Conservation (phyloP, 1,284 basidiomycete genomes). For the Laetiporus sulphureus region DNA sequence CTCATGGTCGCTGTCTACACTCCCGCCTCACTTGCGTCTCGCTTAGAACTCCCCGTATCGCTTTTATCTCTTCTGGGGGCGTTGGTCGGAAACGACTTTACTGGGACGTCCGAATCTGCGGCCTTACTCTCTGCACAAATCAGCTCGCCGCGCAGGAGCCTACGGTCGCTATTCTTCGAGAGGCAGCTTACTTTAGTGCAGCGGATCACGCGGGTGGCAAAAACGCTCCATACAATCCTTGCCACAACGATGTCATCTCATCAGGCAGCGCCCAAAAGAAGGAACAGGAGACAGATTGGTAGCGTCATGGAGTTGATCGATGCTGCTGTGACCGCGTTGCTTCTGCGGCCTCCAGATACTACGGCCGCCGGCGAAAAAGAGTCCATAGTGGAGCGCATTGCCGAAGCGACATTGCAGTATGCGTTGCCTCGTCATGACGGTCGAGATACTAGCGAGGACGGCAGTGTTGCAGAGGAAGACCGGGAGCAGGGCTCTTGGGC, state of each 20-base stretch:
- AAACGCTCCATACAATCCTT: constrained; percentile 46
- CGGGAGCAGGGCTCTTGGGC: constrained; percentile 29
- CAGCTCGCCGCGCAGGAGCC: constrained; percentile 32
- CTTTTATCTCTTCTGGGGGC: constrained; percentile 83
- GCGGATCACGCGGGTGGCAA: constrained; percentile 53
- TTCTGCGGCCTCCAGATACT: constrained; percentile 40
- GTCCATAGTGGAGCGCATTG: constrained; percentile 57
- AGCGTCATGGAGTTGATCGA: constrained; percentile 74
- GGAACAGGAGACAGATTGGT: constrained; percentile 48
- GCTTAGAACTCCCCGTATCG: constrained; percentile 47
- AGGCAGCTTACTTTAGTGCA: constrained; percentile 45
- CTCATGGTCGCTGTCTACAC: constrained; percentile 56
- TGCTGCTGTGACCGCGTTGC: constrained; percentile 49
- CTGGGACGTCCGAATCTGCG: constrained; percentile 27
- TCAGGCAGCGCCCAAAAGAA: constrained; percentile 25
- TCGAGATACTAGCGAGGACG: constrained; percentile 24
- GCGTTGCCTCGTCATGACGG: constrained; percentile 49
- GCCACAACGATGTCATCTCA: constrained; percentile 29
- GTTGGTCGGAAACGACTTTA: constrained; percentile 82
- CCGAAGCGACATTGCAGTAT: constrained; percentile 70
- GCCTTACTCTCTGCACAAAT: too few species aligned
- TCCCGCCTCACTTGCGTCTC: constrained; percentile 45
- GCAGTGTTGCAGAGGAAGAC: constrained; percentile 19
- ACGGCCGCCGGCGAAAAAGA: constrained; percentile 59
- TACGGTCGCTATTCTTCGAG: constrained; percentile 66